A percentile compares a stretch with the other conserved stretches of the same genome.
Evolutionary conservation across 768 basidiomycete genomes (phyloP).

Genomic region (Pleurotus platypus): DNA sequence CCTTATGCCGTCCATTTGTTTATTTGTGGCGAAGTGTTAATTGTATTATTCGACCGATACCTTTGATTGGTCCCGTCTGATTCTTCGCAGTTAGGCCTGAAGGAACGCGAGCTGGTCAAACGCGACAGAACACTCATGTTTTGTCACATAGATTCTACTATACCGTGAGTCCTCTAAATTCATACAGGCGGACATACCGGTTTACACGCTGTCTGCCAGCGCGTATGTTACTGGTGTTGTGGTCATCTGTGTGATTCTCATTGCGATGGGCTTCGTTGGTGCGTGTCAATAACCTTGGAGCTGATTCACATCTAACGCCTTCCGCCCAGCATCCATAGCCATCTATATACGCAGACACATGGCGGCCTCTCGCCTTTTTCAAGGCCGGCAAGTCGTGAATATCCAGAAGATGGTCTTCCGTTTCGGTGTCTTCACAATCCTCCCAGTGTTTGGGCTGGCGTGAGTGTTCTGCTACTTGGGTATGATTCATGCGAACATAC

Average conservation of each 20-base stretch:
- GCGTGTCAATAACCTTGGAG: too few relatives aligned
- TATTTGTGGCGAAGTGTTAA: background rate
- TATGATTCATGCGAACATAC: background rate
- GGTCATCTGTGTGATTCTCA: background rate
- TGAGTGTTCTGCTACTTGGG: background rate
- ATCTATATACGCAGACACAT: background rate
- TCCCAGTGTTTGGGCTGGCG: background rate
- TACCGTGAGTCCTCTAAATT: background rate
- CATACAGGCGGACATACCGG: background rate
- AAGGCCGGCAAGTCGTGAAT: background rate
- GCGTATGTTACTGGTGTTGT: background rate
- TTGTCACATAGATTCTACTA: background rate
- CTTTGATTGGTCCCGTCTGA: too few relatives aligned
- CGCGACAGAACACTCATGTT: background rate
- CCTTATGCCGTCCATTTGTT: background rate
- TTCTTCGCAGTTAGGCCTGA: background rate
- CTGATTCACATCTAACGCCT: background rate
- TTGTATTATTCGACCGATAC: background rate
- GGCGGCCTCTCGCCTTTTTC: background rate
- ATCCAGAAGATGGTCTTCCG: background rate
- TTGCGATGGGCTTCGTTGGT: background rate
- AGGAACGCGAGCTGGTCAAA: background rate
- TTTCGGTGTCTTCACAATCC: background rate
- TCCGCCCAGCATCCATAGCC: background rate
- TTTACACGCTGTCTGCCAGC: background rate